These are phyloP conservation scores for Tylopilus sp. DNA, from an alignment of 1,284 basidiomycete species.

Conservation along the genomic window DNA sequence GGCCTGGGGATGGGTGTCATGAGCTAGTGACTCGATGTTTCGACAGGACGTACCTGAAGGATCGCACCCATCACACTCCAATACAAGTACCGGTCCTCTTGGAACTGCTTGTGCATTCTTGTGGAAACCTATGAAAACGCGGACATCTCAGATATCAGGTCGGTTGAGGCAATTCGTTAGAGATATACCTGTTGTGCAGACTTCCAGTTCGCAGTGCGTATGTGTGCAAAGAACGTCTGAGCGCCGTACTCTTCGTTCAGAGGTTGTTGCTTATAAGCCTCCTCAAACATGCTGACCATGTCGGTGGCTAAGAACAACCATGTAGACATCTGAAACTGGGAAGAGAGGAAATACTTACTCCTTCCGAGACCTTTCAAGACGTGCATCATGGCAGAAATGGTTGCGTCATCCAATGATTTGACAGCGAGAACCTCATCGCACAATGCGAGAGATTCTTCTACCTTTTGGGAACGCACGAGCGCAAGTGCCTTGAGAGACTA, in stretches of 20 bases:
- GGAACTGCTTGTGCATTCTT: constrained; percentile 73
- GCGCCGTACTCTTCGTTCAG: constrained; percentile 75
- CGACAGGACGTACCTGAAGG: constrained; percentile 54
- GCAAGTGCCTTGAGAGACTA: constrained; percentile 80
- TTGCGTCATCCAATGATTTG: constrained; percentile 66
- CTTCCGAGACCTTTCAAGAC: constrained; percentile 72
- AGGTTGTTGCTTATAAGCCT: constrained; percentile 74
- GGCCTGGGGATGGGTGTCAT: constrained; percentile 42
- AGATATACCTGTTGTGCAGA: constrained; percentile 65
- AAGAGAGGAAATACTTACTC: constrained; percentile 44
- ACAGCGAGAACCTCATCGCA: constrained; percentile 72
- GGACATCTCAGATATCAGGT: constrained; percentile 5
- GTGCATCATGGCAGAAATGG: constrained; percentile 76
- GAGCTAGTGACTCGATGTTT: constrained; percentile 11
- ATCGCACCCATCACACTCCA: constrained; percentile 79
- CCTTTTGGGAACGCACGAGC: constrained; percentile 74
- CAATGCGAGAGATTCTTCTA: constrained; percentile 74
- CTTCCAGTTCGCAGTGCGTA: constrained; percentile 75
- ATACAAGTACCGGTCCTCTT: constrained; percentile 75
- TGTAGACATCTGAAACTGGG: not conserved
- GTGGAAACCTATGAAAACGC: constrained; percentile 53
- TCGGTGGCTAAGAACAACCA: constrained; percentile 54
- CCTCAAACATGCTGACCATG: constrained; percentile 75
- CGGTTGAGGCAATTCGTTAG: not conserved
- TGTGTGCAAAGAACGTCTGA: constrained; percentile 81